Evolutionary conservation across 305 asterid genomes (phyloP).

Genomic region (Plantago coronopus): DNA sequence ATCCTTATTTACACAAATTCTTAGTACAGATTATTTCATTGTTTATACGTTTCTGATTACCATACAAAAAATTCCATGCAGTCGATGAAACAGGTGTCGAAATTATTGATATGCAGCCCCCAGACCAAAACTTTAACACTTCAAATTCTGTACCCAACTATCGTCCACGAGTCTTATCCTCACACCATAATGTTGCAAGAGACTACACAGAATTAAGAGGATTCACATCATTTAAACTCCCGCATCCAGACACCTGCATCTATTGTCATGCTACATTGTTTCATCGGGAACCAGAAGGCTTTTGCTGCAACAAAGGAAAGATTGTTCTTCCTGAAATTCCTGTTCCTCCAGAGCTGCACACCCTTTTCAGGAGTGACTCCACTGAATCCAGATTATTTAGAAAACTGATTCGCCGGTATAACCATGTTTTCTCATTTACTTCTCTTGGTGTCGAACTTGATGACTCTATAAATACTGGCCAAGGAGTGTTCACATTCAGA

Average conservation of each 20-base stretch:
- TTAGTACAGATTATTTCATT: neutral
- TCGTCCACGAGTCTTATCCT: neutral
- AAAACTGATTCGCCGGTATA: neutral
- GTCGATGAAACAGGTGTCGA: neutral
- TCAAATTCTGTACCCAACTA: too few species aligned
- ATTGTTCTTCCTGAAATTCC: neutral
- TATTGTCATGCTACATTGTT: neutral
- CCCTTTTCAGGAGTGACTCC: neutral
- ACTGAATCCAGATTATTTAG: neutral
- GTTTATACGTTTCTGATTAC: too few species aligned
- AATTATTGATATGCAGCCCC: neutral
- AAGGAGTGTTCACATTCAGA: neutral
- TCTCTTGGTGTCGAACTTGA: neutral
- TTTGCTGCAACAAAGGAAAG: neutral
- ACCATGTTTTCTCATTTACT: neutral
- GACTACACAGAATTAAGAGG: neutral
- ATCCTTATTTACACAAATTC: too few species aligned
- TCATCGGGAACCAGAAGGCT: neutral
- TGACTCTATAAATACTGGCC: neutral
- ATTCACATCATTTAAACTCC: neutral
- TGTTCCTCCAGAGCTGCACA: neutral
- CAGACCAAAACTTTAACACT: too few species aligned
- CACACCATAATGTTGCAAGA: neutral
- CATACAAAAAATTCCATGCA: neutral
- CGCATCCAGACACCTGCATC: neutral